phyloP scores from a whole-genome alignment of 2,329 filamentous ascomycete species.

The Dissoconium aciculare region DNA sequence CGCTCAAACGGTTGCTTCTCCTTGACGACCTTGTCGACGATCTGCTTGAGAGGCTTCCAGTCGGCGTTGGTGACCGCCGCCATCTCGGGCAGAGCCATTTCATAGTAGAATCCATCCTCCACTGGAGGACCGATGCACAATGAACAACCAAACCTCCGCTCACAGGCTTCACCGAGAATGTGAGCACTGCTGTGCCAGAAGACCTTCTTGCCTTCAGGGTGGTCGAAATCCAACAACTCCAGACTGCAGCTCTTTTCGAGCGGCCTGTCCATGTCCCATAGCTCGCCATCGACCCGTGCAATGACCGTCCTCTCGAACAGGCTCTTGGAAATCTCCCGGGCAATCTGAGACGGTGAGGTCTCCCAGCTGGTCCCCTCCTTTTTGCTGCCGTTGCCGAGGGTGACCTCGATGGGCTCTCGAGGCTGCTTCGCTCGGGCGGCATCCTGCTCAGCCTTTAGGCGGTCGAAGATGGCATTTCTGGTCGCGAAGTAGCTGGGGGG shows the following conservation, averaged over 20 bases:
- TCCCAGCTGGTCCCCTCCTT: conserved; percentile 73
- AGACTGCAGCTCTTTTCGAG: conserved; percentile 78
- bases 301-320: conserved; percentile 77
- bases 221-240: conserved; percentile 69
- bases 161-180: conserved; percentile 85
- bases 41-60: conserved; percentile 70
- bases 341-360: conserved; percentile 70
- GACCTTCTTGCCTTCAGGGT: conserved; percentile 67
- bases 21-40: conserved; percentile 75
- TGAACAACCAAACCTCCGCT: conserved; percentile 78
- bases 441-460: conserved; percentile 70
- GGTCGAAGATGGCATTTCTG: conserved; percentile 75
- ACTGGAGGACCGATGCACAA: conserved; percentile 89
- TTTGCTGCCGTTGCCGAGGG: conserved; percentile 55
- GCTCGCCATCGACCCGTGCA: conserved; percentile 64
- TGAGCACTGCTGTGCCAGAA: conserved; percentile 98
- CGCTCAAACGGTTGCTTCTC: conserved; percentile 94
- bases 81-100: conserved; percentile 72
- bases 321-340: conserved; percentile 68
- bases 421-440: conserved; percentile 58
- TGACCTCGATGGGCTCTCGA: conserved; percentile 58
- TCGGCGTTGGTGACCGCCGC: conserved; percentile 58
- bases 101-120: conserved; percentile 89
- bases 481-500: conserved; percentile 67
- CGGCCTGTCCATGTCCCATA: conserved; percentile 89